Conservation (phyloP, 225 moss, liverwort and hornwort genomes). For the Straminergon stramineum region DNA sequence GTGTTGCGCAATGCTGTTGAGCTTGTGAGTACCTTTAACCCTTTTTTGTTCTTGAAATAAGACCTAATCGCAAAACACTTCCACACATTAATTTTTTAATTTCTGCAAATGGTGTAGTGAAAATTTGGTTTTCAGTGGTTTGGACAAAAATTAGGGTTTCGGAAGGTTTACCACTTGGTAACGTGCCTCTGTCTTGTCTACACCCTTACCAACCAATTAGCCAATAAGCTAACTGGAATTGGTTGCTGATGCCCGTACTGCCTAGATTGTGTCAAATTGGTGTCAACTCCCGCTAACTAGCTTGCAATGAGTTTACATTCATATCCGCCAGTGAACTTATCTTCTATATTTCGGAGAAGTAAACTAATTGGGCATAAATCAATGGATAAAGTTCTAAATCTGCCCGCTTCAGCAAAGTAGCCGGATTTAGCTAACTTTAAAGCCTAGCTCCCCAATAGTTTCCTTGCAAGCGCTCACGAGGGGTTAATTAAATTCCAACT, state of each 20-base stretch:
- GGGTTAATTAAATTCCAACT: not conserved
- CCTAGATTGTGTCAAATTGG: not conserved
- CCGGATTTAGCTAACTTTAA: not conserved
- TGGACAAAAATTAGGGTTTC: not conserved
- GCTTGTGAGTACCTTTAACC: constrained; percentile 16
- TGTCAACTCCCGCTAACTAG: not conserved
- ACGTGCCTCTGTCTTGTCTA: not conserved
- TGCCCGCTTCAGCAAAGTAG: not conserved
- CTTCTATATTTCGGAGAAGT: not conserved
- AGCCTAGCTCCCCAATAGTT: not conserved
- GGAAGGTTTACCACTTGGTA: not conserved
- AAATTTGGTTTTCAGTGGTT: not conserved
- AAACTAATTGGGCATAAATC: not conserved
- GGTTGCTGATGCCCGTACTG: not conserved
- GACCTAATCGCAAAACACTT: not conserved
- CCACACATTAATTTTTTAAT: not conserved
- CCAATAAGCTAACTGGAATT: not conserved
- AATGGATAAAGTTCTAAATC: not conserved
- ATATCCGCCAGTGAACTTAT: not conserved
- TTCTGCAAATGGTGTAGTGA: not conserved
- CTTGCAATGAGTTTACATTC: not conserved
- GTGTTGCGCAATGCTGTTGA: constrained; percentile 39
- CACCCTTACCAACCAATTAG: not conserved
- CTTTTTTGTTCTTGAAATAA: not conserved
- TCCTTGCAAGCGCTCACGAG: not conserved